phyloP scores from a whole-genome alignment of 805 yeast genomes.

The Yarrowia porcina region DNA sequence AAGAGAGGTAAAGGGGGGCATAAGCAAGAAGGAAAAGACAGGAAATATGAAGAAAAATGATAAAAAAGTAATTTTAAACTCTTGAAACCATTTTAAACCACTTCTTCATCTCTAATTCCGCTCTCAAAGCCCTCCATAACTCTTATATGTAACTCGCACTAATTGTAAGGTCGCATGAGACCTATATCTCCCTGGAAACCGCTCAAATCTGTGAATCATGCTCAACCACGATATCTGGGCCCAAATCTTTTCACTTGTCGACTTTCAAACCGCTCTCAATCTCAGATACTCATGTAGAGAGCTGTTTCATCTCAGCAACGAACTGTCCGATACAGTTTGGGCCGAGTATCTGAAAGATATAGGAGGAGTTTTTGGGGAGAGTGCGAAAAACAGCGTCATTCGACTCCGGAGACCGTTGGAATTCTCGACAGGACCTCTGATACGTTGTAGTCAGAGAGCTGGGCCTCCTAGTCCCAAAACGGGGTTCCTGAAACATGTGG shows the following conservation, averaged over 20 bases:
- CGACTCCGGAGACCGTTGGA: not conserved
- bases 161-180: not conserved
- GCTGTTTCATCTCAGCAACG: not conserved
- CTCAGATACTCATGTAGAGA: not conserved
- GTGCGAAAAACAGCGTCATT: not conserved
- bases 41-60: too few species aligned
- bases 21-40: too few species aligned
- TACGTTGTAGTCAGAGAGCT: not conserved
- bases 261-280: not conserved
- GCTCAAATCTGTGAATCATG: not conserved
- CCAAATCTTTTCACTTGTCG: not conserved
- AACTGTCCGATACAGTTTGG: not conserved
- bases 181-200: too few species aligned
- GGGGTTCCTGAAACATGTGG: not conserved
- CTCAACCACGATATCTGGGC: conserved; percentile 7
- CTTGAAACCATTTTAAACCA: too few species aligned
- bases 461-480: not conserved
- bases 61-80: too few species aligned
- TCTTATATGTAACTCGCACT: not conserved
- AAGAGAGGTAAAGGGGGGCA: too few species aligned
- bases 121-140: not conserved
- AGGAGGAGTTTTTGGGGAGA: not conserved
- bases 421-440: not conserved
- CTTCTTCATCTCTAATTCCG: too few species aligned
- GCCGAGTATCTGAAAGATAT: not conserved